Base-by-base conservation (phyloP, 441 rosid genomes). In the Hura crepitans region DNA sequence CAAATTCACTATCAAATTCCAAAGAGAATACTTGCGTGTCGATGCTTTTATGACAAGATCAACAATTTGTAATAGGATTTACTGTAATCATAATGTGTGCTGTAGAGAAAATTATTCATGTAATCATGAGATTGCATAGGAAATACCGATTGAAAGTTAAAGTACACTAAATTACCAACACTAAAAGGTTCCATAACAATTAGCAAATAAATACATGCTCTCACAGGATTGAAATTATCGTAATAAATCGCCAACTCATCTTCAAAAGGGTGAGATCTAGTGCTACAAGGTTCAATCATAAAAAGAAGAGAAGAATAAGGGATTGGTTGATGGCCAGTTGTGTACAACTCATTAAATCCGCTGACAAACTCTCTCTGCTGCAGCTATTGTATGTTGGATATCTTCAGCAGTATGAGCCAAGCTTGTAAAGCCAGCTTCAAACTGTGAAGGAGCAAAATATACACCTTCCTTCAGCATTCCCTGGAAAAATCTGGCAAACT, bases 381-480 rank as follows among this genome's bases (percentile, higher is more conserved):
- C 96, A 0, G 84, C 85, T 63, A 92, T 81, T 0, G 99, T 95
- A 69, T 74, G 72, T 76, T 83, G 82, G 57, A 95, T 83, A 75
- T 90, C 97, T 75, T 86, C 87, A 2, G 78, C 30, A 47, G 92
- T 70, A 81, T 95, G 97, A 22, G 97, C 95, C 87, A 92, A 78
- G 79, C 99, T 85, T 2, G 97, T 89, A 78, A 95, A 92, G 54
- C 97, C 97, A 5, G 95, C 98, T 78, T 95, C 96, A 22, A 85
- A 95, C 74, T 88, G 93, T 59, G 99, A 92, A 27, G 97, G 93
- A 60, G 97, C 97, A 28, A 95, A 84, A 81, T 90, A 92, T 23
- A 90, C 92, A 43, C 97, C 97, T 84, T 95, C 94, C 76, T 84
- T 81, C 78, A 92, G 81, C 96, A 95, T 92, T 69, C 96, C 97